A percentile compares a stretch with the other conserved stretches of the same genome.
Evolutionary conservation across 768 basidiomycete genomes (phyloP).

Genomic region (Astraeus odoratus): DNA sequence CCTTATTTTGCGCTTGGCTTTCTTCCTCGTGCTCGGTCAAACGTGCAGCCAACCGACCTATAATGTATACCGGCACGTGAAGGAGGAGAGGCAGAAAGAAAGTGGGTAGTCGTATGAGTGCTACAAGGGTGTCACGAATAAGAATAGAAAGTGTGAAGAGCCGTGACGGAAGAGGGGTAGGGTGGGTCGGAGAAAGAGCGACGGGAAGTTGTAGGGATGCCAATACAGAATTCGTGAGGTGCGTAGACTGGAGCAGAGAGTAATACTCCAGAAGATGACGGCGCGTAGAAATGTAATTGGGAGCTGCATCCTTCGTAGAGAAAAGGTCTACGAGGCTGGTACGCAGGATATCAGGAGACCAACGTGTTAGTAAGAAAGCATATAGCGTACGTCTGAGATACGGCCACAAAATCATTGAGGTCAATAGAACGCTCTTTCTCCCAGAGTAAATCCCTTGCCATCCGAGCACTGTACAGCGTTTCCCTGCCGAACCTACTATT

Average conservation of each 20-base stretch:
- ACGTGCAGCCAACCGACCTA: conserved; percentile 68
- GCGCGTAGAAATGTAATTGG: conserved; percentile 56
- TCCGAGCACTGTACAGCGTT: conserved; percentile 81
- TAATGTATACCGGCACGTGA: conserved; percentile 79
- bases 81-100: conserved; percentile 82
- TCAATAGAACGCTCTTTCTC: conserved; percentile 68
- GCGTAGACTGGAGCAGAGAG: conserved; percentile 73
- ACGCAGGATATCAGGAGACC: conserved; percentile 19
- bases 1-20: conserved; percentile 95
- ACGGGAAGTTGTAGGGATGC: conserved; percentile 79
- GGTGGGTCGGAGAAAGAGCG: conserved; percentile 69
- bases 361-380: conserved; percentile 7
- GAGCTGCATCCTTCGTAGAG: conserved; percentile 55
- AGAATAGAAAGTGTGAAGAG: conserved; percentile 74
- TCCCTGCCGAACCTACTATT: conserved; percentile 52
- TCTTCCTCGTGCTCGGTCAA: conserved; percentile 85
- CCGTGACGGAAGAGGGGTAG: conserved; percentile 72
- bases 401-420: conserved; percentile 72
- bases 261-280: conserved; percentile 79
- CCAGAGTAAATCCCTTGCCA: conserved; percentile 94
- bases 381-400: conserved; percentile 82
- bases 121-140: conserved; percentile 67
- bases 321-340: conserved; percentile 83
- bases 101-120: conserved; percentile 74
- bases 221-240: conserved; percentile 80